Evolutionary conservation across 176 grass and related monocot species (phyloP).

Genomic region (Zea luxurians): DNA sequence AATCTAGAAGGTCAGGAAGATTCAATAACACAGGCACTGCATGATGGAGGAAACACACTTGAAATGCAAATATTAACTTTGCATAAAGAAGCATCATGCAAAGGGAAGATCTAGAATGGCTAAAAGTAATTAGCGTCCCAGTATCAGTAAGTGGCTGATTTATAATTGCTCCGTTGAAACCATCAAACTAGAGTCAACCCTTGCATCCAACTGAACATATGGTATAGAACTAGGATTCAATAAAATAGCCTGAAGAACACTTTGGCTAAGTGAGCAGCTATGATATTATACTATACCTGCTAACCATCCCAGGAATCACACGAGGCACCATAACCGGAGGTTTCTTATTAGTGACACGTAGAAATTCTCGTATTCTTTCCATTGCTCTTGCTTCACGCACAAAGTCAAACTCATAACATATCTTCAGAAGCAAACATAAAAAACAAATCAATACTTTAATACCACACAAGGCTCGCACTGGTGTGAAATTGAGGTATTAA

Average conservation of each 20-base stretch:
- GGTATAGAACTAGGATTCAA: conserved; percentile 14
- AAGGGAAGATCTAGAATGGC: neutral
- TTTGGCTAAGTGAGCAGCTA: conserved; percentile 28
- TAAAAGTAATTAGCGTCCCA: neutral
- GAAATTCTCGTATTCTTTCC: conserved; percentile 74
- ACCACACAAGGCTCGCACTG: conserved; percentile 9
- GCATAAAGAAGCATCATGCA: conserved; percentile 1
- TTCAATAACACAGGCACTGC: neutral
- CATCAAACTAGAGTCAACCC: neutral
- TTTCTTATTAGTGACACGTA: conserved; percentile 71
- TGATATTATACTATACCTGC: conserved; percentile 51
- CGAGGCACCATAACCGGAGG: conserved; percentile 80
- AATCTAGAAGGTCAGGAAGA: conserved; percentile 14
- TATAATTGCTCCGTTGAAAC: conserved; percentile 1
- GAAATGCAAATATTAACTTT: conserved; percentile 18
- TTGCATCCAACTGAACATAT: conserved; percentile 1
- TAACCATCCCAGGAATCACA: conserved; percentile 88
- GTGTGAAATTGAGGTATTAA: neutral
- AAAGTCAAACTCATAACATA: conserved; percentile 99
- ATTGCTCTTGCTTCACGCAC: conserved; percentile 81
- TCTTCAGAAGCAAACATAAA: conserved; percentile 52
- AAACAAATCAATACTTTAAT: neutral
- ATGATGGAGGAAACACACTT: neutral
- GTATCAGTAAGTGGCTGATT: neutral
- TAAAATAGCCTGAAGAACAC: conserved; percentile 26